These are phyloP conservation scores for Russula sp. DNA, from an alignment of 768 basidiomycete genomes.

Conservation along the genomic window DNA sequence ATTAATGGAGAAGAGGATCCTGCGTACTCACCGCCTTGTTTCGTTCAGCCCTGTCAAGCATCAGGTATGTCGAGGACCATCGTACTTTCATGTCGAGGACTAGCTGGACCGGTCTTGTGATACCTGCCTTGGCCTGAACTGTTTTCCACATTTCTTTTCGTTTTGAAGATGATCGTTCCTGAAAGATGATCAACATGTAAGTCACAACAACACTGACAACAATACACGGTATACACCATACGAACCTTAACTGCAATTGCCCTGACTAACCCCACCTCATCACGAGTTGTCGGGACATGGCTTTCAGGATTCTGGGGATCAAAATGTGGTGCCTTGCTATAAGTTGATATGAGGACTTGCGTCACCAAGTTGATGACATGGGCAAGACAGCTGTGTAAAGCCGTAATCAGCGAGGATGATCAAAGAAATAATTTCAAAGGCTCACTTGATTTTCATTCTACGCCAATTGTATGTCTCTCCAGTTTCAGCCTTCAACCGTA, in stretches of 20 bases:
- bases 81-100: not conserved
- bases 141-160: not conserved
- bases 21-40: too few relatives aligned
- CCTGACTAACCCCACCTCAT: not conserved
- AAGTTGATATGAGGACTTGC: not conserved
- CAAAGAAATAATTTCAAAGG: too few relatives aligned
- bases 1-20: too few relatives aligned
- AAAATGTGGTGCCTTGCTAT: not conserved
- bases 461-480: too few relatives aligned
- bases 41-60: not conserved
- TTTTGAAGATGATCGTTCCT: not conserved
- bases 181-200: not conserved
- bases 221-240: not conserved
- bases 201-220: too few relatives aligned
- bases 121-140: not conserved
- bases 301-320: not conserved
- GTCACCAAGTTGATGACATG: not conserved
- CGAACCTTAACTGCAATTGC: not conserved
- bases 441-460: not conserved
- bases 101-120: not conserved
- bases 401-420: too few relatives aligned
- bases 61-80: not conserved
- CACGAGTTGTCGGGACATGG: not conserved
- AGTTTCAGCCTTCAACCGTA: not conserved
- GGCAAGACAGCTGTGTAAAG: not conserved